These are phyloP conservation scores for Hibiscus trionum DNA, from an alignment of 345 rosid species.

Conservation along the genomic window DNA sequence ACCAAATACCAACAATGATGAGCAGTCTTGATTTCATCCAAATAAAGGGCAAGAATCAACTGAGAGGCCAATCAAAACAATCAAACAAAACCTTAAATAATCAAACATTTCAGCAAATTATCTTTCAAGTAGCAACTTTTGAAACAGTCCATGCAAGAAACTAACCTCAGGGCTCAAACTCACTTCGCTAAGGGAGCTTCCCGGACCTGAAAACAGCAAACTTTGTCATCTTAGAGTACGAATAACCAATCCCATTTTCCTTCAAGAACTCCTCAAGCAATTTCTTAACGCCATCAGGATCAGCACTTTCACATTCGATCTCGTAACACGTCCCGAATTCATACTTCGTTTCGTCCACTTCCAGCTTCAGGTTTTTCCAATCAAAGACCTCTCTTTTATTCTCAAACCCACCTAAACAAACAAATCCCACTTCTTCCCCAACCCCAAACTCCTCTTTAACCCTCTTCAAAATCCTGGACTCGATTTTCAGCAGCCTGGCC, in stretches of 20 bases:
- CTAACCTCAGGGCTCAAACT: background rate
- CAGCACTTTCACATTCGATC: slow-evolving; percentile 71
- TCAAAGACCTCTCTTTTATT: slow-evolving; percentile 58
- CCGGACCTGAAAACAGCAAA: slow-evolving; percentile 71
- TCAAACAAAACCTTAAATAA: background rate
- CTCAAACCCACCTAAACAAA: slow-evolving; percentile 80
- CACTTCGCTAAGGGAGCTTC: slow-evolving; percentile 45
- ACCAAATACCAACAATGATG: background rate
- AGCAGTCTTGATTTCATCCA: background rate
- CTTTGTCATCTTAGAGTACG: slow-evolving; percentile 61
- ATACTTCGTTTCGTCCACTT: slow-evolving; percentile 78
- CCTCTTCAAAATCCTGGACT: slow-evolving; percentile 57
- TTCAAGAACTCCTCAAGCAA: slow-evolving; percentile 55
- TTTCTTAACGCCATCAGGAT: slow-evolving; percentile 60
- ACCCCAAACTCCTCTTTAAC: slow-evolving; percentile 64
- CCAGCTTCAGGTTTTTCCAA: slow-evolving; percentile 65
- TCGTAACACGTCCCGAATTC: slow-evolving; percentile 66
- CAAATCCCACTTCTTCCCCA: slow-evolving; percentile 34
- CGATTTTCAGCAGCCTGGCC: slow-evolving; percentile 26
- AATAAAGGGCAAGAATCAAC: background rate
- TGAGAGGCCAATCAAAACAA: background rate
- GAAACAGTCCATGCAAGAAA: background rate
- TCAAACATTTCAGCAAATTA: background rate
- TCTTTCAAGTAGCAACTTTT: background rate
- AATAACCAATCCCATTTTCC: slow-evolving; percentile 43